These are phyloP conservation scores for Juncus effusus DNA, from an alignment of 176 grass and related monocot species.

Conservation along the genomic window DNA sequence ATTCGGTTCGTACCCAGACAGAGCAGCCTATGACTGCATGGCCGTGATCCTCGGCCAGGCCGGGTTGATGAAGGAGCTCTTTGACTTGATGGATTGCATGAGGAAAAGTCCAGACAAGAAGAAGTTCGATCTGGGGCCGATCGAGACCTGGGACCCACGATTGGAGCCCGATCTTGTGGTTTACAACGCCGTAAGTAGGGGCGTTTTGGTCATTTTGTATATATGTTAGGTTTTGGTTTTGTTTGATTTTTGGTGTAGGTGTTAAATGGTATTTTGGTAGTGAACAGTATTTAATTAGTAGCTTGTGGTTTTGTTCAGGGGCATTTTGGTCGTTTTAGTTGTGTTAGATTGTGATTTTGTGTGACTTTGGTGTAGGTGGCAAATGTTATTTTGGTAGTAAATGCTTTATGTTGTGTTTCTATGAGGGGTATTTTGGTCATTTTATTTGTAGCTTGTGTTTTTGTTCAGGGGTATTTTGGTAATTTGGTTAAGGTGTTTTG, in stretches of 20 bases:
- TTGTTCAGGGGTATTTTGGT: conserved; percentile 19
- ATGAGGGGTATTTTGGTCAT: conserved; percentile 4
- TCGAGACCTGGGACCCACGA: conserved; percentile 80
- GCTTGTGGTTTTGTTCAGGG: background rate
- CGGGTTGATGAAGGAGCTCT: conserved; percentile 94
- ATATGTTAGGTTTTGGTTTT: too few relatives aligned
- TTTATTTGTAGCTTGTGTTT: conserved; percentile 12
- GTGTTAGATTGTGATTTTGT: background rate
- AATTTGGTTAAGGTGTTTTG: background rate
- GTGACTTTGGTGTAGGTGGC: conserved; percentile 5
- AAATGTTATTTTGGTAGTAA: too few relatives aligned
- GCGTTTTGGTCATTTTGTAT: too few relatives aligned
- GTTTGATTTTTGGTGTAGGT: background rate
- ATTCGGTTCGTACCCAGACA: conserved; percentile 86
- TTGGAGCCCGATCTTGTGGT: conserved; percentile 92
- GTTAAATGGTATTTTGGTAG: conserved; percentile 10
- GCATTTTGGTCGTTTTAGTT: conserved; percentile 1
- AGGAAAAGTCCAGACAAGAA: conserved; percentile 46
- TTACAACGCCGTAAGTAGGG: conserved; percentile 69
- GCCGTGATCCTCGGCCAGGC: conserved; percentile 83
- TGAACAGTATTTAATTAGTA: too few relatives aligned
- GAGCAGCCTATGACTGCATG: conserved; percentile 91
- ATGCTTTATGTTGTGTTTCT: background rate
- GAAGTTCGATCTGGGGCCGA: conserved; percentile 58
- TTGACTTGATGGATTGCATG: conserved; percentile 97